Conservation (phyloP, 352 stramenopile genomes). For the Phytophthora podocarpi region DNA sequence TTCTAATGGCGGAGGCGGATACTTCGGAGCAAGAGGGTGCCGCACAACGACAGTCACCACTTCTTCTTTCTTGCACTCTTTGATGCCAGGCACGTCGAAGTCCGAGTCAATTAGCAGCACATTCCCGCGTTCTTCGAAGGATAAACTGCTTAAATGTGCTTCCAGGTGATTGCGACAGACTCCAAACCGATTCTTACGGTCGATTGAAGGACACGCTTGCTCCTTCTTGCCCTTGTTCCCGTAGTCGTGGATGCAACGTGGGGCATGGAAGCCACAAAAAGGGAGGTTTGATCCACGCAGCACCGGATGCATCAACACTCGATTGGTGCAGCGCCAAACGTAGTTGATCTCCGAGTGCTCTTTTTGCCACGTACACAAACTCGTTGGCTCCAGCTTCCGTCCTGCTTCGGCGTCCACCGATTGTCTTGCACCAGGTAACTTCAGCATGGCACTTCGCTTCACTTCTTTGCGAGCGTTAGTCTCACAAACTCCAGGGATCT, state of each 20-base stretch:
- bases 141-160: slow-evolving; percentile 57
- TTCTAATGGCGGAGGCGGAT: slow-evolving; percentile 33
- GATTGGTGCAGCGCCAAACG: slow-evolving; percentile 65
- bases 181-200: slow-evolving; percentile 62
- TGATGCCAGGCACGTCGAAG: slow-evolving; percentile 67
- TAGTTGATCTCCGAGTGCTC: slow-evolving; percentile 57
- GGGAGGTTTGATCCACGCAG: slow-evolving; percentile 55
- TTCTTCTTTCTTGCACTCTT: slow-evolving; percentile 55
- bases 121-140: slow-evolving; percentile 49
- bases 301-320: slow-evolving; percentile 64
- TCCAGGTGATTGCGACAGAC: slow-evolving; percentile 79
- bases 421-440: slow-evolving; percentile 2
- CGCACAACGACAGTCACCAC: slow-evolving; percentile 17
- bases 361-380: slow-evolving; percentile 60
- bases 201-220: slow-evolving; percentile 47
- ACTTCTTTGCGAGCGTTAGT: slow-evolving; percentile 26
- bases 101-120: slow-evolving; percentile 58
- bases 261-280: slow-evolving; percentile 69
- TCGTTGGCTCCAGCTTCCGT: slow-evolving; percentile 15
- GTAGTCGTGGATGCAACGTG: slow-evolving; percentile 69
- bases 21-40: slow-evolving; percentile 62
- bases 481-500: slow-evolving; percentile 48
- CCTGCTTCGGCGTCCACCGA: background rate
- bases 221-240: slow-evolving; percentile 44
- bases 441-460: slow-evolving; percentile 26